Base-by-base conservation (phyloP, 2,329 filamentous ascomycete genomes). In the Pyrenophora teres region DNA sequence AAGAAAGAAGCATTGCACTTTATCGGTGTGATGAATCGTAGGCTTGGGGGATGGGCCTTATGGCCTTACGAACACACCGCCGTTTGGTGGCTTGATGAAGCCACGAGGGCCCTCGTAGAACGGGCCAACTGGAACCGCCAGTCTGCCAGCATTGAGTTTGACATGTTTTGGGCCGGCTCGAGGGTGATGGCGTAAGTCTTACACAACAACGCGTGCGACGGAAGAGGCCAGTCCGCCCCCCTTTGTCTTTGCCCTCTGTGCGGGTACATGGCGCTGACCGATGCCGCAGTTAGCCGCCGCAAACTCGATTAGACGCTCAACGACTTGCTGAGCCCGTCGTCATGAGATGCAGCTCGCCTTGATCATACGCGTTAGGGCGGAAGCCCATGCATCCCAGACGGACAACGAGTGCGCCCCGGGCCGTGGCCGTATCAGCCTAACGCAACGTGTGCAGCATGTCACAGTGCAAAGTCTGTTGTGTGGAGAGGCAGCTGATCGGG, bases 391-490 rank as follows among this genome's bases (percentile, higher is more conserved):
- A 50, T 50, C 50, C 50, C 62, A 63, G 62, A 54, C 56, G 51
- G 46, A 51, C 52, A 59, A 58, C 56, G 59, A 57, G 49, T 52
- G 50, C 60, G 64, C 62, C 68, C 65, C 60, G 64, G 67, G 64
- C 60, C 64, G 69, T 68, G 68, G 63, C 70, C 68, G 69, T 71
- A 66, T 69, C 47, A 45, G 47, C 48, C 55, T 58, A 58, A 58
- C 62, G 68, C 68, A 64, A 64, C 54, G 55, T 65, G 60, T 54
- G 48, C 49, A 53, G 52, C 39, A 53, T 60, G 64, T 68, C 64
- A 69, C 64, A 56, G 58, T 60, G 57, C 62, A 41, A 50, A 59
- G 59, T 57, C 27, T 30, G 56, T 23, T 39, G 31, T 57, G 51
- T 60, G 63, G 52, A 46, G 62, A 60, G 65, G 53, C 52, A 64